These are phyloP conservation scores for Cornus kousa DNA, from an alignment of 148 eudicot genomes.

Conservation along the genomic window DNA sequence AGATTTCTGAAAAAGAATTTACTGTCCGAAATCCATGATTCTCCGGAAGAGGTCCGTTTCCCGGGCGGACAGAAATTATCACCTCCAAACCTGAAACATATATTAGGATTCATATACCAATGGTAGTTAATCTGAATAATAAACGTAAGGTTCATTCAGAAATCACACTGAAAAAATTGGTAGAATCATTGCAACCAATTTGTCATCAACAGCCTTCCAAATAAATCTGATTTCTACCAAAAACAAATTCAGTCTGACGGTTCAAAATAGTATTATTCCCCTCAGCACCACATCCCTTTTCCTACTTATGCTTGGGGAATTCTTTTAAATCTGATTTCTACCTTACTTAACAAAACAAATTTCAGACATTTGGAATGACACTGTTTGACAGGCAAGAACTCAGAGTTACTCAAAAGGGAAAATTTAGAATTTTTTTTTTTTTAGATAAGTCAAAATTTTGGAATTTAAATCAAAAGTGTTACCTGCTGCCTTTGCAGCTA, in stretches of 20 bases:
- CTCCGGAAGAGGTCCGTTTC: conserved; percentile 83
- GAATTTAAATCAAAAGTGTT: conserved; percentile 11
- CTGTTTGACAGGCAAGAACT: neutral
- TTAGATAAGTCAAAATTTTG: neutral
- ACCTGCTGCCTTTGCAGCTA: conserved; percentile 94
- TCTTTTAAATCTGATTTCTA: neutral
- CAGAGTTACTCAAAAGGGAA: neutral
- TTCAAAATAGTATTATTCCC: neutral
- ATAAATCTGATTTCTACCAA: too few species aligned
- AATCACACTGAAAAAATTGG: neutral
- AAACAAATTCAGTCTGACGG: too few species aligned
- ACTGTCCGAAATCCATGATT: conserved; percentile 78
- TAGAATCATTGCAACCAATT: neutral
- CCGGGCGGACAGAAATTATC: conserved; percentile 80
- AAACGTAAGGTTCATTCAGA: neutral
- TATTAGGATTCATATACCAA: neutral
- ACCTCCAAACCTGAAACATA: conserved; percentile 72
- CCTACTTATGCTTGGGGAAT: neutral
- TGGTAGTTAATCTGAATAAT: neutral
- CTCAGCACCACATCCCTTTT: neutral
- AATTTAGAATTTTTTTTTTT: neutral
- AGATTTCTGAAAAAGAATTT: conserved; percentile 71
- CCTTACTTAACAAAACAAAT: neutral
- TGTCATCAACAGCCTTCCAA: neutral
- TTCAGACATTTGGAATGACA: neutral